Evolutionary conservation across 2,329 filamentous ascomycete species (phyloP).

Genomic region (Sclerotinia glacialis): DNA sequence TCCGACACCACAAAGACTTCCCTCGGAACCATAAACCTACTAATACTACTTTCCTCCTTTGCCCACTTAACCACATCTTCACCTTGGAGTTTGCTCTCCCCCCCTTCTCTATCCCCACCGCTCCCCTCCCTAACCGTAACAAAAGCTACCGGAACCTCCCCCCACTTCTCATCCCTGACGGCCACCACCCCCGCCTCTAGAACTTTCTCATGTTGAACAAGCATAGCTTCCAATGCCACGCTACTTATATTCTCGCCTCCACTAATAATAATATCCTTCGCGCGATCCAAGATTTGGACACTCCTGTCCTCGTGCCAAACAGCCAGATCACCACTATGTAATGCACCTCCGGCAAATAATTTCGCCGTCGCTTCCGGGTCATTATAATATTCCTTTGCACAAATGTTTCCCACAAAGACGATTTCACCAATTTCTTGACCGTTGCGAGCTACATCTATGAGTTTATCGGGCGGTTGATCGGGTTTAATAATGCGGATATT

Average conservation of each 20-base stretch:
- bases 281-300: constrained; percentile 86
- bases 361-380: constrained; percentile 81
- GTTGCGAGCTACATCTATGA: constrained; percentile 66
- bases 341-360: constrained; percentile 79
- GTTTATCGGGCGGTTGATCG: constrained; percentile 62
- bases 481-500: constrained; percentile 80
- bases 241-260: constrained; percentile 97
- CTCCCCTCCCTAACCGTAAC: constrained; percentile 70
- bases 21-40: constrained; percentile 80
- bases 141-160: constrained; percentile 92
- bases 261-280: constrained; percentile 98
- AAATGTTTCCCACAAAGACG: constrained; percentile 88
- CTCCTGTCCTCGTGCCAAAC: constrained; percentile 91
- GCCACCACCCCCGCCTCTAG: constrained; percentile 90
- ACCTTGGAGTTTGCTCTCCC: constrained; percentile 47
- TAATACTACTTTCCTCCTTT: constrained; percentile 71
- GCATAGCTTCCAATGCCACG: constrained; percentile 85
- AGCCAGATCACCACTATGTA: constrained; percentile 88
- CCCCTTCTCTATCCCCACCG: constrained; percentile 49
- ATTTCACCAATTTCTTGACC: constrained; percentile 80
- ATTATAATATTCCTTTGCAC: constrained; percentile 87
- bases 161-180: constrained; percentile 86
- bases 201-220: constrained; percentile 82
- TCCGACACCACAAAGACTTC: constrained; percentile 78
- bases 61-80: constrained; percentile 83